Base-by-base conservation (phyloP, 805 yeast species). In the Isabelozyma rhagii region DNA sequence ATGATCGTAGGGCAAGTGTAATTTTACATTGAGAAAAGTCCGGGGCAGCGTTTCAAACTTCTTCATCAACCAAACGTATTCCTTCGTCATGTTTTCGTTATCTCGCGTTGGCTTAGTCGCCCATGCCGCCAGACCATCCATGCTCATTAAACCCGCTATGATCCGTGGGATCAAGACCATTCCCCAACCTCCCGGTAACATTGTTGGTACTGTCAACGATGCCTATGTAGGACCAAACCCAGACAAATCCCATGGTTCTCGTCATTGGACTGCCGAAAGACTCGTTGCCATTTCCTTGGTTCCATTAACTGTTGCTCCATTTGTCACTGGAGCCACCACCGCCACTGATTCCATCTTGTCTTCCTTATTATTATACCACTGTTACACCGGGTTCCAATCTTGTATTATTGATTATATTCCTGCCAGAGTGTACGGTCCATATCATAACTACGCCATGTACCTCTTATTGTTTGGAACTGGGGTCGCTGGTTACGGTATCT, bases 351-450 rank as follows among this genome's bases (percentile, higher is more conserved):
- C 87, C 3, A 55, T 81, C 2, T 66, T 87, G 60, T 71, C 83
- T 13, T 71, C 83, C 2, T 66, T 82, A 11, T 61, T 86, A 44
- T 68, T 87, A 55, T 75, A 79, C 61, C 94, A 88, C 65, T 77
- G 83, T 49, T 81, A 80, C 64, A 81, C 82, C 45, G 96, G 94
- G 3, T 83, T 87, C 74, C 84, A 82, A 61, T 76, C 89, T 41
- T 86, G 94, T 75, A 87, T 88, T 58, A 79, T 80, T 49, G 94
- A 88, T 67, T 86, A 87, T 69, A 84, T 88, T 48, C 94, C 93
- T 46, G 72, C 72, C 62, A 80, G 93, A 72, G 88, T 83, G 36
- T 88, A 79, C 60, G 91, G 92, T 13, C 55, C 74, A 34, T 77
- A 80, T 78, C 89, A 86, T 68, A 75, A 72, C 50, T 66, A 65